Percentiles rank a stretch among this genome's conserved stretches.
Conservation (phyloP, 768 basidiomycete genomes). For the Obba rivulosa region DNA sequence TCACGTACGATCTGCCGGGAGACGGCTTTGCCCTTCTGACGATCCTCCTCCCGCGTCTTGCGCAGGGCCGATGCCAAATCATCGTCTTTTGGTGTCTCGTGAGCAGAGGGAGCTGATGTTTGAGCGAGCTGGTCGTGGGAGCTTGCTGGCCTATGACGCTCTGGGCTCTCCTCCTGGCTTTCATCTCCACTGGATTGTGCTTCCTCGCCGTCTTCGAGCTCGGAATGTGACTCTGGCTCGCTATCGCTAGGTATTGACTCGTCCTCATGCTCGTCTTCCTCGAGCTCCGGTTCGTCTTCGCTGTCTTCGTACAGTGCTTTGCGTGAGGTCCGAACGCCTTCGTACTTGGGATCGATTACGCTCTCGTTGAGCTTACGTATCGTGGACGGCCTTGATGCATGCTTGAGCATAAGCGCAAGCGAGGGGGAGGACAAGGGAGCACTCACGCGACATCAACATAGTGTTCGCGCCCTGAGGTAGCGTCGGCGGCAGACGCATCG, state of each 20-base stretch:
- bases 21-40: slow-evolving; percentile 80
- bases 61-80: slow-evolving; percentile 50
- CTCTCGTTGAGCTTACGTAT: slow-evolving; percentile 62
- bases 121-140: background rate
- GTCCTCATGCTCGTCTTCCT: slow-evolving; percentile 12
- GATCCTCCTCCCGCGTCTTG: slow-evolving; percentile 61
- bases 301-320: slow-evolving; percentile 45
- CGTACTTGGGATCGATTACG: slow-evolving; percentile 75
- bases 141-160: background rate
- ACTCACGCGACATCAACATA: slow-evolving; percentile 83
- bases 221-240: slow-evolving; percentile 15
- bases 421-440: background rate
- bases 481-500: slow-evolving; percentile 30
- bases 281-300: slow-evolving; percentile 15
- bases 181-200: slow-evolving; percentile 14
- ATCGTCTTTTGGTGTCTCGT: slow-evolving; percentile 21
- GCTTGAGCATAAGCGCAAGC: slow-evolving; percentile 1
- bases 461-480: slow-evolving; percentile 54
- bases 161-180: slow-evolving; percentile 9
- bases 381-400: slow-evolving; percentile 51
- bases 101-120: background rate
- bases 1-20: slow-evolving; percentile 72
- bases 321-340: slow-evolving; percentile 59
- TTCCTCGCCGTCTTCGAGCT: slow-evolving; percentile 14
- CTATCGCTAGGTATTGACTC: background rate